A percentile compares a stretch with the other conserved stretches of the same genome.
Evolutionary conservation across 495 filamentous ascomycete species (phyloP).

Genomic region (Aeminium ludgeri): DNA sequence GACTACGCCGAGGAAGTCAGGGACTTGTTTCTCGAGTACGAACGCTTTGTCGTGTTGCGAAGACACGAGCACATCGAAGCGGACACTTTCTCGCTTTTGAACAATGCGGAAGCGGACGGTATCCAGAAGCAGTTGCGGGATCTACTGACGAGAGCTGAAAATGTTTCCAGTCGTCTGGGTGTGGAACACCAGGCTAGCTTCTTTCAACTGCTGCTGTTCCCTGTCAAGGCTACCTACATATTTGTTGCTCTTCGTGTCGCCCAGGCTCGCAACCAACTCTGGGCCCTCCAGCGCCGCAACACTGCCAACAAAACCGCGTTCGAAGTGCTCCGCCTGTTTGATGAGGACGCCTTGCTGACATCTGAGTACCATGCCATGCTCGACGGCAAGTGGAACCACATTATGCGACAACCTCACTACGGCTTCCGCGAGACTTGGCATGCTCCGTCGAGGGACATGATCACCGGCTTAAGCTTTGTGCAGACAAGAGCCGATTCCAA

Average conservation of each 20-base stretch:
- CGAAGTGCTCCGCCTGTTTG: conserved; percentile 40
- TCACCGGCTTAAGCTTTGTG: conserved; percentile 42
- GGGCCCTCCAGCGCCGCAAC: conserved; percentile 47
- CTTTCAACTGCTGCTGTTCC: conserved; percentile 55
- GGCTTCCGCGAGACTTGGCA: conserved; percentile 38
- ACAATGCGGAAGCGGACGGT: conserved; percentile 55
- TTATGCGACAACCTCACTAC: conserved; percentile 35
- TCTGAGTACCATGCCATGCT: conserved; percentile 44
- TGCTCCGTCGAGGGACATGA: conserved; percentile 51
- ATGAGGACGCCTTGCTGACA: conserved; percentile 45
- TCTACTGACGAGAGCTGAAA: conserved; percentile 36
- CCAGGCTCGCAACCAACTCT: conserved; percentile 43
- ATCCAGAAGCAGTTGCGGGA: conserved; percentile 44
- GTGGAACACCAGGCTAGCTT: conserved; percentile 36
- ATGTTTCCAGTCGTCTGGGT: conserved; percentile 36
- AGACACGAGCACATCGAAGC: conserved; percentile 55
- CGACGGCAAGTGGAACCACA: conserved; percentile 43
- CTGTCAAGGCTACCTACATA: conserved; percentile 43
- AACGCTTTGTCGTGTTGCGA: conserved; percentile 42
- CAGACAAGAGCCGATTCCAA: conserved; percentile 31
- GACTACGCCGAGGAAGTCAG: too few species aligned
- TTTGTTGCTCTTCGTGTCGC: conserved; percentile 44
- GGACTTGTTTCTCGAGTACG: conserved; percentile 25
- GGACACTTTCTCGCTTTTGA: conserved; percentile 43
- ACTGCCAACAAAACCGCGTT: conserved; percentile 44